These are phyloP conservation scores for Eurotiales sp. DNA, from an alignment of 2,329 filamentous ascomycete genomes.

Conservation along the genomic window DNA sequence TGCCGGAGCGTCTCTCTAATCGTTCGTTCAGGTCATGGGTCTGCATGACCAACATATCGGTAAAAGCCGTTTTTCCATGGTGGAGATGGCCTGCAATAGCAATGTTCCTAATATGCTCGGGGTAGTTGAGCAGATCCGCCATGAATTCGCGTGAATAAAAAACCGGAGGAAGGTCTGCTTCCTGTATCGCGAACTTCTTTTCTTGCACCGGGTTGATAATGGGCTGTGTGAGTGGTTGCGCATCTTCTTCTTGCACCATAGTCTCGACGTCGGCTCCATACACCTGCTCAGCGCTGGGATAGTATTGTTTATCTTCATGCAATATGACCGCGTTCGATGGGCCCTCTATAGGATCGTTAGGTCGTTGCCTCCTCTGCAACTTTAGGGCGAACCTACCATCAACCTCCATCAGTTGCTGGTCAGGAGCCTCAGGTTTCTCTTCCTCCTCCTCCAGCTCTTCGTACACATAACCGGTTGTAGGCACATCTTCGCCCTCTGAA, in stretches of 20 bases:
- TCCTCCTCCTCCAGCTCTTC: constrained; percentile 63
- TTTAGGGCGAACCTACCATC: constrained; percentile 58
- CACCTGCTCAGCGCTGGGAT: constrained; percentile 93
- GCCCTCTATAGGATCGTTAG: constrained; percentile 58
- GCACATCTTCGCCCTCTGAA: constrained; percentile 67
- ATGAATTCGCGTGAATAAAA: constrained; percentile 87
- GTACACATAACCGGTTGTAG: constrained; percentile 74
- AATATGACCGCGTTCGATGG: constrained; percentile 96
- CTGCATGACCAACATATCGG: constrained; percentile 97
- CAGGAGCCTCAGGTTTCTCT: constrained; percentile 58
- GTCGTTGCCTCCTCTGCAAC: constrained; percentile 22
- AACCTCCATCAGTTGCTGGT: constrained; percentile 89
- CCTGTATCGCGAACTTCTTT: constrained; percentile 94
- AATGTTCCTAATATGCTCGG: constrained; percentile 89
- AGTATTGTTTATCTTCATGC: constrained; percentile 99
- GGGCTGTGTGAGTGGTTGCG: constrained; percentile 84
- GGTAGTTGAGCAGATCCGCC: constrained; percentile 93
- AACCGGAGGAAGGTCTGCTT: constrained; percentile 83
- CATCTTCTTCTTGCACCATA: constrained; percentile 93
- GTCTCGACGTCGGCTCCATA: constrained; percentile 95
- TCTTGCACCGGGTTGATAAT: constrained; percentile 90
- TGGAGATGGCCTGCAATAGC: constrained; percentile 90
- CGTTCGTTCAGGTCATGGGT: constrained; percentile 83
- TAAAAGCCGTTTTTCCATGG: constrained; percentile 95
- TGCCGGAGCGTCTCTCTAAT: constrained; percentile 75